phyloP scores from a whole-genome alignment of 345 rosid genomes.

The Trapa incisa region DNA sequence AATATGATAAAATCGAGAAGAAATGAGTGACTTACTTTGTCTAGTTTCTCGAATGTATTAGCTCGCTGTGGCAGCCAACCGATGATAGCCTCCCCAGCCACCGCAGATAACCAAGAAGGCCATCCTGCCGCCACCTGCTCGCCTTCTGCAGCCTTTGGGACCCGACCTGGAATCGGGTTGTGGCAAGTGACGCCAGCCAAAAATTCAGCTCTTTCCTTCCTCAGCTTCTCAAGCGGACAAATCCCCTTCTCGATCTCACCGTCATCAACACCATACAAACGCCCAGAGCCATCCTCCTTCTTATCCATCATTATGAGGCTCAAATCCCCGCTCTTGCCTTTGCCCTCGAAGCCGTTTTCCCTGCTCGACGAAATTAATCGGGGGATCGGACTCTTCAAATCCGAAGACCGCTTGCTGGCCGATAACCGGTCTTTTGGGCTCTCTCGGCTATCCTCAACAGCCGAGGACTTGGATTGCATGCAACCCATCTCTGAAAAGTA shows the following conservation, averaged over 20 bases:
- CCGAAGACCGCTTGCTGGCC: conserved; percentile 38
- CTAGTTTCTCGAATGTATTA: conserved; percentile 67
- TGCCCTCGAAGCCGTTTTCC: conserved; percentile 33
- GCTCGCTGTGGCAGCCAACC: conserved; percentile 79
- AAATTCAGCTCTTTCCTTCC: conserved; percentile 21
- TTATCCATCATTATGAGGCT: conserved; percentile 43
- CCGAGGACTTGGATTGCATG: conserved; percentile 45
- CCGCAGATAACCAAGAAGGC: conserved; percentile 78
- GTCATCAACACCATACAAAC: conserved; percentile 28
- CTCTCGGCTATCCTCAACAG: conserved; percentile 23
- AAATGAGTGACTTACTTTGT: conserved; percentile 35
- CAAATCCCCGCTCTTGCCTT: conserved; percentile 32
- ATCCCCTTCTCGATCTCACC: conserved; percentile 30
- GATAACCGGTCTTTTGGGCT: conserved; percentile 36
- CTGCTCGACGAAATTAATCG: conserved; percentile 45
- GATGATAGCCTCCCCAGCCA: conserved; percentile 60
- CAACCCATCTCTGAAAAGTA: conserved; percentile 51
- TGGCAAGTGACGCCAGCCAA: conserved; percentile 18
- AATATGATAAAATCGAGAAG: not conserved
- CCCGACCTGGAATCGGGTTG: conserved; percentile 17
- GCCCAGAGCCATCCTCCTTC: conserved; percentile 36
- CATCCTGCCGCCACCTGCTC: conserved; percentile 27
- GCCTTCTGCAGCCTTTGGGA: conserved; percentile 27
- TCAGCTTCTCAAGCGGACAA: conserved; percentile 19
- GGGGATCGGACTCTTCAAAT: conserved; percentile 34